Evolutionary conservation across 306 rosid species (phyloP), one percentile per base, ranked within the genome.

Genomic region (Dryas octopetala): DNA sequence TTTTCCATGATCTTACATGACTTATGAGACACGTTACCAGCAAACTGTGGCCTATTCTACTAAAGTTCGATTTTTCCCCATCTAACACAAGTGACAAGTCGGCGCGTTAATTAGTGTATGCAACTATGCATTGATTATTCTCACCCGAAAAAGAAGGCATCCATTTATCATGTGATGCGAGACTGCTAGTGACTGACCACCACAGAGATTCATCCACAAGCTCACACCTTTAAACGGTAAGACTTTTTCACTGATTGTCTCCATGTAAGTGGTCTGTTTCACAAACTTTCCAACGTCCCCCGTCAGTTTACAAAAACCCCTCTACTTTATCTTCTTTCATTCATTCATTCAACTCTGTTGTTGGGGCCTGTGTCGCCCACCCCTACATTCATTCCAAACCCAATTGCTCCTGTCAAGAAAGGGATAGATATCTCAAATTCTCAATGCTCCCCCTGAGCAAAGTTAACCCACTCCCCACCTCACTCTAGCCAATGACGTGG

Each of bases 381-480:
- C 62, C 38, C 57, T 63, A 48, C 44, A 51, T 71, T 46, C 10
- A 17, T 77, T 68, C 57, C 38, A 10, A 54, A 4, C 12, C 19
- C 55, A 40, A 10, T 26, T 28, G 28, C 59, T 66, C 43, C n/a
- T 2, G 68, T 72, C 57, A 76, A 53, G 76, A 72, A 72, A 81
- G 46, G 71, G 62, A 81, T 55, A 32, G 62, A 81, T 55, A 32
- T 76, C 58, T 46, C 45, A 59, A 23, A 57, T 57, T 59, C 51
- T 14, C 49, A 46, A 8, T 2, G 49, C 12, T 44, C 60, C 44
- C 0, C 43, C 38, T 32, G 23, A 17, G 46, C 49, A 68, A 9
- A 43, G 45, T 50, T 77, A 68, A 66, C 26, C 32, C 52, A 7
- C 70, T 52, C 0, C 68, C 9, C 15, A 32, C 9, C 65, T 46